A percentile compares a stretch with the other conserved stretches of the same genome.
Conservation (phyloP, 352 stramenopile species). For the Hyaloperonospora arabidopsidis region DNA sequence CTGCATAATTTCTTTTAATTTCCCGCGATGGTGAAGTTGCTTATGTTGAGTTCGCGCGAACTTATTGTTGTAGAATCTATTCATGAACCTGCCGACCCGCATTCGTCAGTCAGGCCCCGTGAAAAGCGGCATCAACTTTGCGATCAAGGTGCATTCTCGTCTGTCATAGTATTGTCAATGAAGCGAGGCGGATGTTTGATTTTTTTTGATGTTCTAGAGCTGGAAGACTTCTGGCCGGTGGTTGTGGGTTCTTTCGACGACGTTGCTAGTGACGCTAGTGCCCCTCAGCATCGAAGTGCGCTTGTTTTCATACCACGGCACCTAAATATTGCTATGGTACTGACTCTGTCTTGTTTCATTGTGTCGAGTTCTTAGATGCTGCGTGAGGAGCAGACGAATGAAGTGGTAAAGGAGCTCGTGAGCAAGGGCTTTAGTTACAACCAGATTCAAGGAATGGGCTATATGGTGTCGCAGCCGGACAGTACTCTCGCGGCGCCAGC, state of each 20-base stretch:
- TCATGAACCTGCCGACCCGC: slow-evolving; percentile 59
- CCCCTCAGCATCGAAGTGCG: slow-evolving; percentile 79
- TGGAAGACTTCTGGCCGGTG: slow-evolving; percentile 56
- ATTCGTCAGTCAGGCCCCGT: slow-evolving; percentile 59
- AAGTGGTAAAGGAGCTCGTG: slow-evolving; percentile 74
- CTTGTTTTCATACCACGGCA: no score
- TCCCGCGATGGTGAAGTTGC: background rate
- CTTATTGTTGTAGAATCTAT: slow-evolving; percentile 39
- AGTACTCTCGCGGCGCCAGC: slow-evolving; percentile 47
- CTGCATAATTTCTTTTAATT: background rate
- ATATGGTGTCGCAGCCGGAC: slow-evolving; percentile 56
- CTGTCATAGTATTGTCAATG: slow-evolving; percentile 3
- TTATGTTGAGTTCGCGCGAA: background rate
- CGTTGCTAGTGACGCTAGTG: slow-evolving; percentile 77
- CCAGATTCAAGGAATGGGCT: slow-evolving; percentile 83
- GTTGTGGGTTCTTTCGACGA: slow-evolving; percentile 79
- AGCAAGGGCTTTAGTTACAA: slow-evolving; percentile 78
- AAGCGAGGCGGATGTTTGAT: background rate
- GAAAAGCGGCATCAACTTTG: slow-evolving; percentile 53
- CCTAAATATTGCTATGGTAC: no score
- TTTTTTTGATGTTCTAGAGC: slow-evolving; percentile 26
- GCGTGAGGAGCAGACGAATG: slow-evolving; percentile 78
- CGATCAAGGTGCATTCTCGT: slow-evolving; percentile 28
- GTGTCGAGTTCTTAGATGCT: slow-evolving; percentile 42
- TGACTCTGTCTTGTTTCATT: no score